Evolutionary conservation across 331 rosid genomes (phyloP).

Genomic region (Dryas integrifolia): DNA sequence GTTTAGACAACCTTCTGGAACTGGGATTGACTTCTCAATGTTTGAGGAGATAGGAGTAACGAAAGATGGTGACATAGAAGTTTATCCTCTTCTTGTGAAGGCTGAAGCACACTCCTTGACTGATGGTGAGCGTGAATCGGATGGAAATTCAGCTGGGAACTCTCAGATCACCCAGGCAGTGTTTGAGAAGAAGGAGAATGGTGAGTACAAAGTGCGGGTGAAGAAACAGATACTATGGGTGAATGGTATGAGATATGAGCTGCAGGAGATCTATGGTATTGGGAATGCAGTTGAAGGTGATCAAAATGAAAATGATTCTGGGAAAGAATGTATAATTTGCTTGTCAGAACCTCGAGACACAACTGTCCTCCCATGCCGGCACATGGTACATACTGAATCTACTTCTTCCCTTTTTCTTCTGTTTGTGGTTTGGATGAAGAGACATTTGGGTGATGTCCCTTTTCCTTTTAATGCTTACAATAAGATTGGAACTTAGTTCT

Average conservation of each 20-base stretch:
- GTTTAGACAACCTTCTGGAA: conserved; percentile 44
- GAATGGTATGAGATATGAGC: conserved; percentile 41
- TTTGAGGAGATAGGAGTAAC: conserved; percentile 30
- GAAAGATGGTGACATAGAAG: conserved; percentile 28
- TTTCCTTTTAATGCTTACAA: neutral
- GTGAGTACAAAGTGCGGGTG: conserved; percentile 42
- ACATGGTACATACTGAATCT: conserved; percentile 35
- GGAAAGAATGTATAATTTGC: conserved; percentile 49
- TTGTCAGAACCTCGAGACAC: conserved; percentile 53
- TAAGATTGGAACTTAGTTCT: neutral
- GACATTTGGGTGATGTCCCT: neutral
- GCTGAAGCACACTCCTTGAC: conserved; percentile 33
- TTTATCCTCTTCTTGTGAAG: conserved; percentile 55
- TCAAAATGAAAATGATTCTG: conserved; percentile 31
- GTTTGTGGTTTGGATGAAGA: neutral
- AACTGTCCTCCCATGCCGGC: conserved; percentile 54
- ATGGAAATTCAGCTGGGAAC: conserved; percentile 26
- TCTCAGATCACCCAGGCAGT: conserved; percentile 49
- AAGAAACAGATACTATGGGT: conserved; percentile 50
- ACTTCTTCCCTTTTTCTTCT: neutral
- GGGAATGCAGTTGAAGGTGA: conserved; percentile 41
- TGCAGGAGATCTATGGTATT: conserved; percentile 52
- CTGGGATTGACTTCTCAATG: conserved; percentile 44
- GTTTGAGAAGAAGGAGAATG: conserved; percentile 43
- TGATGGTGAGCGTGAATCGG: conserved; percentile 19